A percentile compares a stretch with the other conserved stretches of the same genome.
phyloP scores from a whole-genome alignment of 768 basidiomycete species.

The Porphyrellus cyaneotinctus region DNA sequence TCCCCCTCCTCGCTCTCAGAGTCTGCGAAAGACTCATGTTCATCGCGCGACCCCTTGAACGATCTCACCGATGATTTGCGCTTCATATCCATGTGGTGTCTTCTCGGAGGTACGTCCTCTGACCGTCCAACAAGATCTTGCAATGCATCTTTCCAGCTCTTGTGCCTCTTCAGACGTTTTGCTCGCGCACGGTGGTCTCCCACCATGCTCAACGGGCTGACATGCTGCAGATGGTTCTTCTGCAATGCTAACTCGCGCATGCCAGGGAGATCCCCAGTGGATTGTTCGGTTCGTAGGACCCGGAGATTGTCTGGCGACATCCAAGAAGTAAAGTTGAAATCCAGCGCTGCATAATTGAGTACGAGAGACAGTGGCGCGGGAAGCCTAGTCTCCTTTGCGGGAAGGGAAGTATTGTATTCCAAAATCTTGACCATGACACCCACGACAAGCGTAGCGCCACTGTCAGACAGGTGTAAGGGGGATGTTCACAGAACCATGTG shows the following conservation, averaged over 20 bases:
- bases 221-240: constrained; percentile 86
- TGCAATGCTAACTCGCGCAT: constrained; percentile 66
- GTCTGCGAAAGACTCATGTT: constrained; percentile 52
- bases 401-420: constrained; percentile 46
- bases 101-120: constrained; percentile 21
- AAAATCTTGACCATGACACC: constrained; percentile 83
- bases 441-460: constrained; percentile 84
- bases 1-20: constrained; percentile 50
- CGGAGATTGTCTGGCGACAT: constrained; percentile 82
- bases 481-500: constrained; percentile 1
- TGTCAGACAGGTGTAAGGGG: constrained; percentile 31
- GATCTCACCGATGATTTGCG: constrained; percentile 29
- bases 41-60: constrained; percentile 30
- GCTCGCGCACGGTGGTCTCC: constrained; percentile 51
- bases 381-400: constrained; percentile 39
- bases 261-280: constrained; percentile 73
- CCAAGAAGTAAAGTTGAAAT: constrained; percentile 99
- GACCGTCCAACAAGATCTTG: constrained; percentile 44
- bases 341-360: constrained; percentile 86
- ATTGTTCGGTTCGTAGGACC: constrained; percentile 84
- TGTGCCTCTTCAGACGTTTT: constrained; percentile 44
- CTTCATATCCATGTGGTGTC: constrained; percentile 23
- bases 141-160: constrained; percentile 59
- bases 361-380: constrained; percentile 79
- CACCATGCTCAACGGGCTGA: constrained; percentile 89